Conservation (phyloP, 2,329 filamentous ascomycete genomes). For the Trichoderma gracile region DNA sequence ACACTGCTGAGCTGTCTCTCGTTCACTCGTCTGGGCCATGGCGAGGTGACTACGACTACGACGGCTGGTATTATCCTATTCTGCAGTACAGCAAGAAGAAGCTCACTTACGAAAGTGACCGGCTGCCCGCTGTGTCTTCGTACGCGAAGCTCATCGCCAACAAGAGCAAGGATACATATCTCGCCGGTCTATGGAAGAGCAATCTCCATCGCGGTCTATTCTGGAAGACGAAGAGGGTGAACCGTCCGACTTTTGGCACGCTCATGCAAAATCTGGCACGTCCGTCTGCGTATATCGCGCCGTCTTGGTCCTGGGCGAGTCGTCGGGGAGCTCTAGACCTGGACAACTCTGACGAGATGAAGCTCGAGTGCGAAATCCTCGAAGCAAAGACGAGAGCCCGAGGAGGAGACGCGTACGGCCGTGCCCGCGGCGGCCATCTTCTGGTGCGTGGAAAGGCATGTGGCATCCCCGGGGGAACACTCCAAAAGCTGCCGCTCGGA, state of each 20-base stretch:
- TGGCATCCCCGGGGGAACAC: background rate
- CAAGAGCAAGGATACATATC: constrained; percentile 3
- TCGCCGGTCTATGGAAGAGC: constrained; percentile 1
- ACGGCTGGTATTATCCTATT: constrained; percentile 7
- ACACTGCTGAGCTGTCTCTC: background rate
- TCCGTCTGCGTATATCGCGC: background rate
- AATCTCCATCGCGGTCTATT: constrained; percentile 4
- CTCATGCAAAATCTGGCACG: background rate
- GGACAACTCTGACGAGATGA: background rate
- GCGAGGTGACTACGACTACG: background rate
- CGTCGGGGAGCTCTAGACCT: background rate
- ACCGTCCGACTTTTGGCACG: background rate
- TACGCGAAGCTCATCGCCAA: constrained; percentile 10
- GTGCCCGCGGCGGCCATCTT: background rate
- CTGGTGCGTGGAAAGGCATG: background rate
- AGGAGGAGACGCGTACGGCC: background rate
- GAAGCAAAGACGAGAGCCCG: background rate
- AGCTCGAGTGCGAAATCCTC: background rate
- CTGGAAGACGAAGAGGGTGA: background rate
- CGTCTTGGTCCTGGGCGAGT: constrained; percentile 13
- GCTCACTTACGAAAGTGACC: constrained; percentile 1
- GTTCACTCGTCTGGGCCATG: constrained; percentile 6
- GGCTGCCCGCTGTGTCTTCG: background rate
- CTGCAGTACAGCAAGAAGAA: constrained; percentile 1
- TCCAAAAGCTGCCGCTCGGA: background rate